Conservation (phyloP, 371 early-diverging fungal species). For the Chytridium lagenaria region DNA sequence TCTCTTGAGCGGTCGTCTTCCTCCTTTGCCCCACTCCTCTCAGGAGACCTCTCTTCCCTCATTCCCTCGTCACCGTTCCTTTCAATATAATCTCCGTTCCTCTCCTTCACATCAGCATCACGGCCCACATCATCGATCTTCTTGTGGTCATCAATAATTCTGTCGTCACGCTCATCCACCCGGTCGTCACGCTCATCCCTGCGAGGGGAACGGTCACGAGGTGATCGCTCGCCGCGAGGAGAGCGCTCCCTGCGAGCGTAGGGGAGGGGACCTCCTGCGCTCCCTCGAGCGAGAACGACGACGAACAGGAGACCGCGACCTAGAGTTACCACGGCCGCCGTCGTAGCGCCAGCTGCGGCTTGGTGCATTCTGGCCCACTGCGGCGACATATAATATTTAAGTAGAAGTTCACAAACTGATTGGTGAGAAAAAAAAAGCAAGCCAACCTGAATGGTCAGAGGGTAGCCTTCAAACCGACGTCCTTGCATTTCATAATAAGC, state of each 20-base stretch:
- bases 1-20: constrained; percentile 16
- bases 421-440: background rate
- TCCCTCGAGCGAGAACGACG: constrained; percentile 29
- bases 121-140: background rate
- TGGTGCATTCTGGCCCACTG: constrained; percentile 75
- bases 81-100: constrained; percentile 13
- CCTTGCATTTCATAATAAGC: constrained; percentile 91
- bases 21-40: constrained; percentile 13
- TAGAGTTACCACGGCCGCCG: constrained; percentile 28
- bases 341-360: constrained; percentile 70
- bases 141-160: constrained; percentile 9
- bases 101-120: constrained; percentile 5
- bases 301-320: constrained; percentile 43
- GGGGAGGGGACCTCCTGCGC: constrained; percentile 11
- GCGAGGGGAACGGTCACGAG: background rate
- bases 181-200: constrained; percentile 6
- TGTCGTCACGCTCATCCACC: constrained; percentile 3
- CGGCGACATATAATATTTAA: background rate
- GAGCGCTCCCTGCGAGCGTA: constrained; percentile 26
- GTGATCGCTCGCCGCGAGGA: background rate
- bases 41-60: constrained; percentile 22
- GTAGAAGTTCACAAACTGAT: background rate
- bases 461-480: constrained; percentile 76
- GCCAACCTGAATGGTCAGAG: constrained; percentile 78
- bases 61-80: constrained; percentile 12